Evolutionary conservation across 2,329 filamentous ascomycete species (phyloP).

Genomic region (Beauveria sp.): DNA sequence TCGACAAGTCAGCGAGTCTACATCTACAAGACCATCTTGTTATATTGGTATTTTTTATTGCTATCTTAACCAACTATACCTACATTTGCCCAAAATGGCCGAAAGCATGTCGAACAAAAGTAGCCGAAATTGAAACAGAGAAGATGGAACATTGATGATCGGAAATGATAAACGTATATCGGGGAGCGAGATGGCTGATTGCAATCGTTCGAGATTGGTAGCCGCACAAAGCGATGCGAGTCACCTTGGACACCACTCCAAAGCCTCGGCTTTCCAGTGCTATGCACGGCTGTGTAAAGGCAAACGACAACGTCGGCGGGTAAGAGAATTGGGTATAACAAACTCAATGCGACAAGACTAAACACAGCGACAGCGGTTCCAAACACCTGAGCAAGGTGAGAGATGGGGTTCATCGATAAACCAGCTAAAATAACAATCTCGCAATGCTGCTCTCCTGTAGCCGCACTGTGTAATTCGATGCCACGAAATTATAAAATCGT

Average conservation of each 20-base stretch:
- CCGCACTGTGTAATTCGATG: neutral
- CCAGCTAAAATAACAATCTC: neutral
- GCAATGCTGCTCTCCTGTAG: neutral
- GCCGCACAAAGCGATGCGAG: neutral
- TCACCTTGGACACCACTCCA: neutral
- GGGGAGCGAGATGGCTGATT: neutral
- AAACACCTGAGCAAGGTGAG: neutral
- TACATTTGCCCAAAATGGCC: neutral
- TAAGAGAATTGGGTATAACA: slow-evolving; percentile 6
- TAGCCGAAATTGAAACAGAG: no score
- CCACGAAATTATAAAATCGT: neutral
- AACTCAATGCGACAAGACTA: neutral
- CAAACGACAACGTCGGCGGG: neutral
- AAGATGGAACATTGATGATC: no score
- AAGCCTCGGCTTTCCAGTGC: neutral
- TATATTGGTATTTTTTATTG: neutral
- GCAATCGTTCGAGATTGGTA: neutral
- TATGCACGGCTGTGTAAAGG: neutral
- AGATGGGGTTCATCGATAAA: neutral
- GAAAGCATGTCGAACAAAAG: neutral
- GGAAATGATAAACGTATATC: neutral
- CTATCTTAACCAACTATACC: neutral
- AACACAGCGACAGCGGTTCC: neutral
- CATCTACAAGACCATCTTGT: no score
- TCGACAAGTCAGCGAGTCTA: no score